A percentile compares a stretch with the other conserved stretches of the same genome.
Conservation (phyloP, 805 yeast species). For the Kluyveromyces siamensis region DNA sequence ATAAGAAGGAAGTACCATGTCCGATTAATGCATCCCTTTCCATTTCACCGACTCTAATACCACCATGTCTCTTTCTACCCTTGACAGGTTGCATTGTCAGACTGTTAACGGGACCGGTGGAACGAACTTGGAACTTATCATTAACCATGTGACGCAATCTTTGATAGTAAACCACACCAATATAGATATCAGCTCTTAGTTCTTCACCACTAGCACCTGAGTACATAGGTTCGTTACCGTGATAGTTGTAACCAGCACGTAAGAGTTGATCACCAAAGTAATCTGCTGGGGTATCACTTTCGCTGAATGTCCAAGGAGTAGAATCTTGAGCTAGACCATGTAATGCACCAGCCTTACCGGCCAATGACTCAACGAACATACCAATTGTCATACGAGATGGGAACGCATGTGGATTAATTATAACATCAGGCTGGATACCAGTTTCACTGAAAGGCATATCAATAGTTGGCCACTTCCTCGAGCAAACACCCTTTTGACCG, state of each 20-base stretch:
- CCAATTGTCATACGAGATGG: slow-evolving; percentile 99
- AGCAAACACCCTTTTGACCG: slow-evolving; percentile 98
- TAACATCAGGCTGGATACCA: slow-evolving; percentile 96
- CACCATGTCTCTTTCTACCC: slow-evolving; percentile 98
- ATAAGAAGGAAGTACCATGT: slow-evolving; percentile 90
- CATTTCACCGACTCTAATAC: slow-evolving; percentile 99
- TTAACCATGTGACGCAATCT: slow-evolving; percentile 98
- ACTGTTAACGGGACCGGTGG: slow-evolving; percentile 96
- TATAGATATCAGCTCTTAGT: slow-evolving; percentile 87
- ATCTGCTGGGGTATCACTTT: slow-evolving; percentile 92
- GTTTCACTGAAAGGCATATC: slow-evolving; percentile 96
- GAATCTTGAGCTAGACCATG: slow-evolving; percentile 97
- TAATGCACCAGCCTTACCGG: slow-evolving; percentile 98
- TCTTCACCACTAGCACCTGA: slow-evolving; percentile 99
- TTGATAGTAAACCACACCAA: slow-evolving; percentile 96
- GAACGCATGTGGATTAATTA: slow-evolving; percentile 98
- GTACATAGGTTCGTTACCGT: slow-evolving; percentile 98
- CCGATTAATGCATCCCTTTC: slow-evolving; percentile 98
- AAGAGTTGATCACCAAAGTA: slow-evolving; percentile 89
- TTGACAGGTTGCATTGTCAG: slow-evolving; percentile 99
- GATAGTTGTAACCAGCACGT: slow-evolving; percentile 89
- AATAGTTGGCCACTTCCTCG: slow-evolving; percentile 93
- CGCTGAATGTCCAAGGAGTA: slow-evolving; percentile 92
- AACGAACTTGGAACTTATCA: slow-evolving; percentile 98
- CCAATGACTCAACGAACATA: slow-evolving; percentile 96